A percentile compares a stretch with the other conserved stretches of the same genome.
Evolutionary conservation across 352 stramenopile genomes (phyloP).

Genomic region (Thraustotheca clavata): DNA sequence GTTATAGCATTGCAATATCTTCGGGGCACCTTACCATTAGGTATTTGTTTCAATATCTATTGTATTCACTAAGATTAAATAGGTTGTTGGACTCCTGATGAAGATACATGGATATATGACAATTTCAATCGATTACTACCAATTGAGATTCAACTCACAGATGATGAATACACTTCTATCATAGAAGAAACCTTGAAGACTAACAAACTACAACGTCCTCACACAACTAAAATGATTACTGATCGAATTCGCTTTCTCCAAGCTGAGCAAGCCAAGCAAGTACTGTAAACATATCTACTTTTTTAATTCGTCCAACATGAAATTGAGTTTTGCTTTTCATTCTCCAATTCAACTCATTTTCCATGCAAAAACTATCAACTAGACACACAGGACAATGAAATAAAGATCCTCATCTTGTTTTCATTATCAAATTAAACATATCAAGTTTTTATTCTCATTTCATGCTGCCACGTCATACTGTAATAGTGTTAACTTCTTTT

Average conservation of each 20-base stretch:
- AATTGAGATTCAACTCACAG: neutral
- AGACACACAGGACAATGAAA: no score
- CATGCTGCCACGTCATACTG: no score
- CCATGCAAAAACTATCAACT: no score
- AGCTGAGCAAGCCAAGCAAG: no score
- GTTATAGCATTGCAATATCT: constrained; percentile 2
- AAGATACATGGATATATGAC: constrained; percentile 14
- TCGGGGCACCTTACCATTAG: neutral
- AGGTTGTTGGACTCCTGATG: constrained; percentile 16
- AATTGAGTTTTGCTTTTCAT: no score
- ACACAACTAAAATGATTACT: constrained; percentile 7
- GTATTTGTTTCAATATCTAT: neutral
- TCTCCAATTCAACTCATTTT: no score
- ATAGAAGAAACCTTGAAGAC: neutral
- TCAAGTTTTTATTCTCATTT: no score
- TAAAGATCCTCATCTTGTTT: no score
- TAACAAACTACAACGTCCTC: neutral
- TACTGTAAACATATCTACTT: no score
- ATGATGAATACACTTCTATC: neutral
- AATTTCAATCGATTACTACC: neutral
- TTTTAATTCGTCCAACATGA: no score
- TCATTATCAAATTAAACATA: no score
- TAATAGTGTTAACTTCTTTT: no score
- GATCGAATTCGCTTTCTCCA: constrained; percentile 13
- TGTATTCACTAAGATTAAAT: neutral